Percentiles rank a stretch among this genome's conserved stretches.
These are phyloP conservation scores for Fusarium nodosum DNA, from an alignment of 2,329 filamentous ascomycete genomes.

Conservation along the genomic window DNA sequence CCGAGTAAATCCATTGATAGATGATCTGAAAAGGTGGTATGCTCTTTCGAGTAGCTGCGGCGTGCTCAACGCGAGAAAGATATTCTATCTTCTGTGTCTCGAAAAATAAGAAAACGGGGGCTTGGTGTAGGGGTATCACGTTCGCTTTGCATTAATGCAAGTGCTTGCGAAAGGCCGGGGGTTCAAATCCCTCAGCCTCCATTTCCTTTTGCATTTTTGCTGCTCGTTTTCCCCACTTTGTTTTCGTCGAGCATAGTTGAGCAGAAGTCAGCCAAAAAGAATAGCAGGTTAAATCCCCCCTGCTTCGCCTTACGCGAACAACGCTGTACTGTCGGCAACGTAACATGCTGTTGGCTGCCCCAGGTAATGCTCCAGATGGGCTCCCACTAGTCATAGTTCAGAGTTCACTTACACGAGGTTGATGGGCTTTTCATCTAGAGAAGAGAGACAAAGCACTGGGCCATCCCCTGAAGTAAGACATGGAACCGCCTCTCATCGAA, in stretches of 20 bases:
- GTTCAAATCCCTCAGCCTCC: constrained; percentile 53
- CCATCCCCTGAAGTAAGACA: neutral
- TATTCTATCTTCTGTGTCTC: accelerated
- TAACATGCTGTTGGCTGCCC: neutral
- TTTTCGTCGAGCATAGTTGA: neutral
- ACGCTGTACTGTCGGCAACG: neutral
- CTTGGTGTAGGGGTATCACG: constrained; percentile 51
- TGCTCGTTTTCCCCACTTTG: neutral
- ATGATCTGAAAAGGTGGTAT: neutral
- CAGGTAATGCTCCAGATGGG: neutral
- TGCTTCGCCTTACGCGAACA: neutral
- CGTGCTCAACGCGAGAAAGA: accelerated
- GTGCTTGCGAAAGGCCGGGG: constrained; percentile 49
- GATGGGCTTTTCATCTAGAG: neutral
- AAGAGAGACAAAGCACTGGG: neutral
- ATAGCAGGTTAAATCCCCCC: neutral
- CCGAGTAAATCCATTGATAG: neutral
- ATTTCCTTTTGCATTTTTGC: constrained; percentile 1
- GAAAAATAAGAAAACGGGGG: constrained; percentile 25
- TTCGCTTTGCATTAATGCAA: constrained; percentile 47
- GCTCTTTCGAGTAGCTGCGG: neutral
- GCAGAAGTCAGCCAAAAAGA: neutral
- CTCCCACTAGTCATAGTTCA: neutral
- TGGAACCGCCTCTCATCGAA: neutral
- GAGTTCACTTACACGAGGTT: neutral